Evolutionary conservation across 441 rosid genomes (phyloP).

Genomic region (Erodium chrysanthum): DNA sequence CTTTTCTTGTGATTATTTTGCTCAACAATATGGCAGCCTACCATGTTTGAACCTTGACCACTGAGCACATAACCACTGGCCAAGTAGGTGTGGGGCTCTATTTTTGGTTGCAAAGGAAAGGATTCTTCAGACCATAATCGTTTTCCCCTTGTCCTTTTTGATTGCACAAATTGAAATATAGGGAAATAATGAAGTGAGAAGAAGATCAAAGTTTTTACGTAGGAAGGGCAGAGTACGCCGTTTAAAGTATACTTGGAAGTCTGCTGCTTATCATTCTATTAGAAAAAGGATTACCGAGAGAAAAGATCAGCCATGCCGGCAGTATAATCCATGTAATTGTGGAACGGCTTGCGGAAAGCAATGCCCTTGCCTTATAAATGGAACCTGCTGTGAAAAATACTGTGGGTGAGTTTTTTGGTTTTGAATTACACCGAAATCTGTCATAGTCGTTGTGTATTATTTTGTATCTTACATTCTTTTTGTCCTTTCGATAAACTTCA

Average conservation of each 20-base stretch:
- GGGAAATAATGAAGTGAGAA: slow-evolving; percentile 71
- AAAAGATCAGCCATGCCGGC: slow-evolving; percentile 98
- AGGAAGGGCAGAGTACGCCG: slow-evolving; percentile 94
- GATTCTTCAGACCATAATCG: not conserved
- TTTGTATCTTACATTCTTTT: not conserved
- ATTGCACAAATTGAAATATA: slow-evolving; percentile 24
- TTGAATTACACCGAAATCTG: not conserved
- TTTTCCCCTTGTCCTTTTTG: not conserved
- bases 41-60: not conserved
- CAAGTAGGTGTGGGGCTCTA: too few relatives aligned
- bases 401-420: slow-evolving; percentile 66
- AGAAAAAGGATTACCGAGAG: slow-evolving; percentile 81
- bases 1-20: not conserved
- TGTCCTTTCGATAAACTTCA: too few relatives aligned
- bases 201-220: slow-evolving; percentile 89
- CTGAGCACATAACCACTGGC: too few relatives aligned
- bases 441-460: not conserved
- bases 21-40: not conserved
- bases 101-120: too few relatives aligned
- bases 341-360: slow-evolving; percentile 87
- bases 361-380: slow-evolving; percentile 75
- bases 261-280: slow-evolving; percentile 94
- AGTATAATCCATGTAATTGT: slow-evolving; percentile 93
- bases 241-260: slow-evolving; percentile 96
- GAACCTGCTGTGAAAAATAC: slow-evolving; percentile 98